phyloP scores from a whole-genome alignment of 2,329 filamentous ascomycete species.

The Cryoendolithus antarcticus region DNA sequence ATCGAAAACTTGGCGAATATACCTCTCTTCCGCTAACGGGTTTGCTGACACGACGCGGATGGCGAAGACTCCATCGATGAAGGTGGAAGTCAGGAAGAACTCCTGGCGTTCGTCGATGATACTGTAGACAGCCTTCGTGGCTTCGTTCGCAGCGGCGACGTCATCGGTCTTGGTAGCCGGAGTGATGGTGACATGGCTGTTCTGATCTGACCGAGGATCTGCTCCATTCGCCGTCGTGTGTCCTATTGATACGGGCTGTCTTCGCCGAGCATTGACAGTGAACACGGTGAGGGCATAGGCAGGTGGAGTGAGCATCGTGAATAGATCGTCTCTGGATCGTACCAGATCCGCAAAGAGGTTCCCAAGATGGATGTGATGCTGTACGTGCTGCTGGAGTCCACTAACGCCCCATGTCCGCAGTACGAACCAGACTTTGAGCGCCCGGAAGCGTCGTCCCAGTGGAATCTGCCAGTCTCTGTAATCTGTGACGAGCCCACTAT shows the following conservation, averaged over 20 bases:
- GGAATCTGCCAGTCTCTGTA: slow-evolving; percentile 98
- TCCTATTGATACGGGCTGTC: slow-evolving; percentile 16
- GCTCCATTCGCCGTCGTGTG: slow-evolving; percentile 11
- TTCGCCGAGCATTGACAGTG: slow-evolving; percentile 41
- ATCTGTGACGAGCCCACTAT: slow-evolving; percentile 76
- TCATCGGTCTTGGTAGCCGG: slow-evolving; percentile 23
- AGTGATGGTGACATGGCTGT: slow-evolving; percentile 13
- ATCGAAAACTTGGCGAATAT: slow-evolving; percentile 62
- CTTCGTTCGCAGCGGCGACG: slow-evolving; percentile 47
- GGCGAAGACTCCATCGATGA: slow-evolving; percentile 60
- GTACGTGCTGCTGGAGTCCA: slow-evolving; percentile 63
- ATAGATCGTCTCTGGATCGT: slow-evolving; percentile 52
- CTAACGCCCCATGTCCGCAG: slow-evolving; percentile 67
- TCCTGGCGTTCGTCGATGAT: slow-evolving; percentile 59
- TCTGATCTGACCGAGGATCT: slow-evolving; percentile 18
- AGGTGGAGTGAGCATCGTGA: slow-evolving; percentile 61
- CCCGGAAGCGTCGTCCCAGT: slow-evolving; percentile 74
- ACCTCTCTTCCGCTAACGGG: slow-evolving; percentile 55
- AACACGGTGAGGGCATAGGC: slow-evolving; percentile 72
- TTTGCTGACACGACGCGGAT: slow-evolving; percentile 73
- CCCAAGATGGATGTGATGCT: slow-evolving; percentile 55
- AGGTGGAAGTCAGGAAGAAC: slow-evolving; percentile 70
- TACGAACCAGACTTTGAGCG: slow-evolving; percentile 92
- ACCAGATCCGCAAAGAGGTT: slow-evolving; percentile 56
- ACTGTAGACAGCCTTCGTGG: slow-evolving; percentile 67